These are phyloP conservation scores for Microdochium trichocladiopsis DNA, from an alignment of 2,329 filamentous ascomycete species.

Conservation along the genomic window DNA sequence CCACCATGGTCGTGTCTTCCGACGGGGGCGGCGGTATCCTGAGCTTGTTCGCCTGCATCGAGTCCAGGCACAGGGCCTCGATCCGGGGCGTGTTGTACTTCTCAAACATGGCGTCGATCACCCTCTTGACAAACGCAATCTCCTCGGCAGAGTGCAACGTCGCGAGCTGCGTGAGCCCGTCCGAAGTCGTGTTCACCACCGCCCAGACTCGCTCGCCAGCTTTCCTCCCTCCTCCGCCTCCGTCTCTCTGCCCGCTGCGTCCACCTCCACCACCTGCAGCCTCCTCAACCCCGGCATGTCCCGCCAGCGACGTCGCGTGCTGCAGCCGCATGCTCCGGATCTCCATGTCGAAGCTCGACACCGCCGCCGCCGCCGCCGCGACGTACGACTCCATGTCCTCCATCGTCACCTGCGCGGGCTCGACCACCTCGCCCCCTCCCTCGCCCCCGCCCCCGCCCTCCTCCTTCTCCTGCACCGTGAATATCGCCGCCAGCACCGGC, in stretches of 20 bases:
- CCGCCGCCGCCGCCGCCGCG: conserved; percentile 59
- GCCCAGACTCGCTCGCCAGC: conserved; percentile 55
- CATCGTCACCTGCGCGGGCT: conserved; percentile 57
- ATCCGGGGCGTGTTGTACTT: conserved; percentile 72
- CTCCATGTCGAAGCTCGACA: conserved; percentile 80
- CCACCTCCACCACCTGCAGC: not conserved
- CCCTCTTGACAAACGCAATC: conserved; percentile 79
- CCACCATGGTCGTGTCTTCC: conserved; percentile 13
- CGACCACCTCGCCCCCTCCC: conserved; percentile 22
- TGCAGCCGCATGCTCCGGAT: conserved; percentile 73
- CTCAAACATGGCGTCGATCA: conserved; percentile 90
- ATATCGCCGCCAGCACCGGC: conserved; percentile 69
- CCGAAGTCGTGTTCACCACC: conserved; percentile 81
- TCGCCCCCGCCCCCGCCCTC: not conserved
- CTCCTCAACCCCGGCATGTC: not conserved
- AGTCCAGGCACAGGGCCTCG: conserved; percentile 77
- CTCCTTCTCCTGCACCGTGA: conserved; percentile 44
- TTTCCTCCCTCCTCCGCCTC: not conserved
- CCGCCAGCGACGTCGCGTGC: conserved; percentile 36
- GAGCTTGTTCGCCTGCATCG: conserved; percentile 71
- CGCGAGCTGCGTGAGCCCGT: conserved; percentile 78
- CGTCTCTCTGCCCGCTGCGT: not conserved
- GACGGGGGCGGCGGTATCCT: conserved; percentile 38
- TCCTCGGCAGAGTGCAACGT: conserved; percentile 77
- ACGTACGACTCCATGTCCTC: conserved; percentile 65